phyloP scores from a whole-genome alignment of 345 rosid genomes.

The Salix arbutifolia region DNA sequence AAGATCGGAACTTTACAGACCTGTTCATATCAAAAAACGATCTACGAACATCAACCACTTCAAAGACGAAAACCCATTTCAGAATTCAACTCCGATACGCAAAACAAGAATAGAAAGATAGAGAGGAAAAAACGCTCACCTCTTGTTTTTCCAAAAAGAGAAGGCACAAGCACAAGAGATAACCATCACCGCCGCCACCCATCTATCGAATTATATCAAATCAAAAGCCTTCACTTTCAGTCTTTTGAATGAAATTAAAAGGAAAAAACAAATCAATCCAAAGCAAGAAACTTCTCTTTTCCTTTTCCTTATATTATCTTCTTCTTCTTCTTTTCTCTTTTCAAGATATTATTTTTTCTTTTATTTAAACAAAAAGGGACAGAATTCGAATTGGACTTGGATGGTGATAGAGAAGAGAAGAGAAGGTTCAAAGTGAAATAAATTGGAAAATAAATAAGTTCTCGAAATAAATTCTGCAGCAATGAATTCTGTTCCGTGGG shows the following conservation, averaged over 20 bases:
- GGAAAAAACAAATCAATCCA: not conserved
- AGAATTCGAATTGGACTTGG: not conserved
- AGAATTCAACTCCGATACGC: not conserved
- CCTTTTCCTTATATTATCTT: not conserved
- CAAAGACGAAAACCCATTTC: not conserved
- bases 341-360: not conserved
- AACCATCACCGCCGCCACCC: slow-evolving; percentile 19
- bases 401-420: slow-evolving; percentile 1
- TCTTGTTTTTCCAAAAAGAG: slow-evolving; percentile 23
- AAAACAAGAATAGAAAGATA: not conserved
- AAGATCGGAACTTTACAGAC: not conserved
- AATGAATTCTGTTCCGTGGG: slow-evolving; percentile 1
- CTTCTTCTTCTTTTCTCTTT: not conserved
- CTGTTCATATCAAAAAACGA: not conserved
- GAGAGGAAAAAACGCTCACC: slow-evolving; percentile 21
- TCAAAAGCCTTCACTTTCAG: not conserved
- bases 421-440: not conserved
- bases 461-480: not conserved
- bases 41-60: not conserved
- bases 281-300: slow-evolving; percentile 3
- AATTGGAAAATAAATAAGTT: not conserved
- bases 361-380: not conserved
- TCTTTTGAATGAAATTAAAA: not conserved
- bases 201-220: slow-evolving; percentile 22
- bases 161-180: slow-evolving; percentile 22